Percentiles rank a stretch among this genome's conserved stretches.
These are phyloP conservation scores for Suillus spraguei DNA, from an alignment of 768 basidiomycete species.

Conservation along the genomic window DNA sequence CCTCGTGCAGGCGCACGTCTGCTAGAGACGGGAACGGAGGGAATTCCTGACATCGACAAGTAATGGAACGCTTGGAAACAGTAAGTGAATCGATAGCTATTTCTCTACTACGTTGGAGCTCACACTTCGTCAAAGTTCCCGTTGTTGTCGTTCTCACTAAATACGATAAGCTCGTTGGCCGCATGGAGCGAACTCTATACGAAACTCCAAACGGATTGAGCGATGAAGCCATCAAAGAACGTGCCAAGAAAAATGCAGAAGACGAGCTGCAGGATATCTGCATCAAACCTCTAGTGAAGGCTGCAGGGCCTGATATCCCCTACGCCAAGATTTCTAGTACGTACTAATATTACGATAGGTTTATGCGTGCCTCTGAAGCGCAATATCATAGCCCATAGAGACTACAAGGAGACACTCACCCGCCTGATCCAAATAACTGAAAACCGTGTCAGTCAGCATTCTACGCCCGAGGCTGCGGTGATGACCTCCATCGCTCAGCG, in stretches of 20 bases:
- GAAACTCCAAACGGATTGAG: background rate
- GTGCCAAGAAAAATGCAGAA: background rate
- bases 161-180: constrained; percentile 5
- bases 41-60: background rate
- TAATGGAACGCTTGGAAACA: background rate
- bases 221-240: background rate
- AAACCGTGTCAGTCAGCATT: too few species aligned
- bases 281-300: constrained; percentile 2
- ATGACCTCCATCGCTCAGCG: background rate
- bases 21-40: background rate
- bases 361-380: background rate
- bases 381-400: background rate
- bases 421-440: too few species aligned
- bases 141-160: constrained; percentile 11
- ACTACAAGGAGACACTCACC: too few species aligned
- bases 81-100: constrained; percentile 1
- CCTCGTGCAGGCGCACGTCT: background rate
- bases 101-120: background rate
- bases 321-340: constrained; percentile 1
- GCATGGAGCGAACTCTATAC: background rate
- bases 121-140: constrained; percentile 4
- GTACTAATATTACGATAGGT: background rate
- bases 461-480: too few species aligned
- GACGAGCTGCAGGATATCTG: constrained; percentile 2
- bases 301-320: background rate